These are phyloP conservation scores for Blastobotrys persicus DNA, from an alignment of 1,139 yeast genomes.

Conservation along the genomic window DNA sequence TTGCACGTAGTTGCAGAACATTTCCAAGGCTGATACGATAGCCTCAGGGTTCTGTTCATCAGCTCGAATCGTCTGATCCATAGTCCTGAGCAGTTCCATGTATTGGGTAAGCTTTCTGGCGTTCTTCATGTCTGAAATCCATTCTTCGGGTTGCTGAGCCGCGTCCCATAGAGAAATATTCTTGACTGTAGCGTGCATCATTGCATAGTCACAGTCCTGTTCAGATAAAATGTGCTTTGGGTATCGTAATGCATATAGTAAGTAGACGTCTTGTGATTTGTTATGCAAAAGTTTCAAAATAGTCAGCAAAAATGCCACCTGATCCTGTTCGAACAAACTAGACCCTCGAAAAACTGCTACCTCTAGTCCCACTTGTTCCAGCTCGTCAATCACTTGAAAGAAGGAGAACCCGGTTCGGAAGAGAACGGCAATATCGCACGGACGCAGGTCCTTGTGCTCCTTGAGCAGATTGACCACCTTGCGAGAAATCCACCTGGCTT, in stretches of 20 bases:
- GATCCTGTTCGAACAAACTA: constrained; percentile 6
- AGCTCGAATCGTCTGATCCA: neutral
- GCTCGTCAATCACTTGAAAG: neutral
- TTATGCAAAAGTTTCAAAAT: constrained; percentile 9
- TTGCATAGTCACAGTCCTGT: constrained; percentile 12
- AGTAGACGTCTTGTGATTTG: constrained; percentile 14
- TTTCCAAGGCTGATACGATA: constrained; percentile 7
- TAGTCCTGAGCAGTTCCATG: neutral
- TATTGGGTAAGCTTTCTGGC: constrained; percentile 15
- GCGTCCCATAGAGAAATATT: constrained; percentile 16
- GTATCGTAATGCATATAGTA: constrained; percentile 15
- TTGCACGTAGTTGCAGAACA: constrained; percentile 1
- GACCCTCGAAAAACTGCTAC: constrained; percentile 9
- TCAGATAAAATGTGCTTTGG: constrained; percentile 16
- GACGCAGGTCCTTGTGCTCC: constrained; percentile 10
- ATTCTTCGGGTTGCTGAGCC: constrained; percentile 8
- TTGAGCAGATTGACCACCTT: constrained; percentile 15
- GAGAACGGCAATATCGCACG: constrained; percentile 25
- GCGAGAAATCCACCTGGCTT: constrained; percentile 21
- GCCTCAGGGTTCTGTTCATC: constrained; percentile 1
- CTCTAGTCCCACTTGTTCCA: neutral
- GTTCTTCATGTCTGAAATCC: constrained; percentile 12
- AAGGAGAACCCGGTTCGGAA: constrained; percentile 17
- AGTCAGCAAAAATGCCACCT: constrained; percentile 4
- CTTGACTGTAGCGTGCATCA: constrained; percentile 7